Conservation (phyloP, 2,329 filamentous ascomycete species). For the Sclerotinia subarctica region DNA sequence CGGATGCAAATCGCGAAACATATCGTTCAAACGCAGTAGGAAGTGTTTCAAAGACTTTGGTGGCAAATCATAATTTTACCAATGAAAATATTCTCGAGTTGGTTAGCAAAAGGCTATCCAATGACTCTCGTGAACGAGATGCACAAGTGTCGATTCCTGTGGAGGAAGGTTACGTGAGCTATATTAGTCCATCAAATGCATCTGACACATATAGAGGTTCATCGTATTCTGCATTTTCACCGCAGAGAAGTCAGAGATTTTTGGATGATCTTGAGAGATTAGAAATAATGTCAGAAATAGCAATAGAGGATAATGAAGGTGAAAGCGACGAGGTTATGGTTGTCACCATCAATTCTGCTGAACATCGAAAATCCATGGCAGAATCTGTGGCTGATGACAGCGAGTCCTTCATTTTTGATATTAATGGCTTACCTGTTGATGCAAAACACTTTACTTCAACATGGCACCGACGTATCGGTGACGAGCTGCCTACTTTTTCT, state of each 20-base stretch:
- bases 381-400: conserved; percentile 29
- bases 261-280: not conserved
- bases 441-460: conserved; percentile 2
- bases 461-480: conserved; percentile 59
- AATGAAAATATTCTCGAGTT: conserved; percentile 29
- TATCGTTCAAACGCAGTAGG: conserved; percentile 34
- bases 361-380: conserved; percentile 28
- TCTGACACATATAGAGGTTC: conserved; percentile 49
- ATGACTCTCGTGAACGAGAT: not conserved
- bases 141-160: conserved; percentile 34
- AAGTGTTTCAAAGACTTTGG: not conserved
- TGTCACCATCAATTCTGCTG: conserved; percentile 45
- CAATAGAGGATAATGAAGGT: conserved; percentile 17
- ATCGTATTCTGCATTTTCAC: conserved; percentile 48
- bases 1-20: conserved; percentile 13
- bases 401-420: conserved; percentile 36
- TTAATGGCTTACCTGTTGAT: conserved; percentile 19
- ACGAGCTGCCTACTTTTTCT: conserved; percentile 58
- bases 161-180: conserved; percentile 31
- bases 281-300: not conserved
- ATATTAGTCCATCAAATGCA: conserved; percentile 42
- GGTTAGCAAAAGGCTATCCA: conserved; percentile 32
- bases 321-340: conserved; percentile 43
- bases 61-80: not conserved
- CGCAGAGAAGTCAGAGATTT: conserved; percentile 40